phyloP scores from a whole-genome alignment of 768 basidiomycete species.

The Pisolithus microcarpus region DNA sequence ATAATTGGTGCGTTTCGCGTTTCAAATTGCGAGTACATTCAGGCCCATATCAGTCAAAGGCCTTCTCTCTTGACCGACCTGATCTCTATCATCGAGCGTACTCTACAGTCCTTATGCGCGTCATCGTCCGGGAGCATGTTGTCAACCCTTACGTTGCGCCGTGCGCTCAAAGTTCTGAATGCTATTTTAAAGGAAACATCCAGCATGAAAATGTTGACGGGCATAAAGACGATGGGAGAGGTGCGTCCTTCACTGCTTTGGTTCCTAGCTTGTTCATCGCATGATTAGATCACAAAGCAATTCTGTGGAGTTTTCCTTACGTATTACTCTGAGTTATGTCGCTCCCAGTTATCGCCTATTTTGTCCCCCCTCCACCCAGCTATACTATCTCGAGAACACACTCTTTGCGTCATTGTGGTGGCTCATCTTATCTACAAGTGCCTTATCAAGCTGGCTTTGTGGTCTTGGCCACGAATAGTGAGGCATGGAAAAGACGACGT shows the following conservation, averaged over 20 bases:
- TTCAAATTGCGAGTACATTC: conserved; percentile 1
- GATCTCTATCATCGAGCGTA: conserved; percentile 46
- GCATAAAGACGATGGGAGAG: conserved; percentile 57
- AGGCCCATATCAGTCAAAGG: conserved; percentile 9
- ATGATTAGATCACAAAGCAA: conserved; percentile 19
- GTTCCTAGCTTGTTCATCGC: neutral
- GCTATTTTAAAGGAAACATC: conserved; percentile 64
- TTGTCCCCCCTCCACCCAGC: conserved; percentile 26
- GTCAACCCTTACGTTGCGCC: conserved; percentile 45
- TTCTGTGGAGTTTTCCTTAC: conserved; percentile 48
- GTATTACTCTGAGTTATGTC: conserved; percentile 46
- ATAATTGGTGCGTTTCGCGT: conserved; percentile 47
- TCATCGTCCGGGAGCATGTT: conserved; percentile 34
- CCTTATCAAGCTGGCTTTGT: conserved; percentile 59
- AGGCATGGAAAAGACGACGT: conserved; percentile 38
- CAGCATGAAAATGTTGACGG: conserved; percentile 60
- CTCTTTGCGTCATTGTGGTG: conserved; percentile 43
- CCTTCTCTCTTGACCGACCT: conserved; percentile 32
- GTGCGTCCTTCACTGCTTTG: conserved; percentile 28
- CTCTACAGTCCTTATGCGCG: conserved; percentile 44
- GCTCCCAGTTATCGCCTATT: conserved; percentile 34
- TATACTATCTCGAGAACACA: conserved; percentile 31
- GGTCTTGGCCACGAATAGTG: conserved; percentile 57
- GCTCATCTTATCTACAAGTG: conserved; percentile 73
- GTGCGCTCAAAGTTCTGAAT: conserved; percentile 59